Conservation (phyloP, 306 rosid species). For the Rubus parviflorus region DNA sequence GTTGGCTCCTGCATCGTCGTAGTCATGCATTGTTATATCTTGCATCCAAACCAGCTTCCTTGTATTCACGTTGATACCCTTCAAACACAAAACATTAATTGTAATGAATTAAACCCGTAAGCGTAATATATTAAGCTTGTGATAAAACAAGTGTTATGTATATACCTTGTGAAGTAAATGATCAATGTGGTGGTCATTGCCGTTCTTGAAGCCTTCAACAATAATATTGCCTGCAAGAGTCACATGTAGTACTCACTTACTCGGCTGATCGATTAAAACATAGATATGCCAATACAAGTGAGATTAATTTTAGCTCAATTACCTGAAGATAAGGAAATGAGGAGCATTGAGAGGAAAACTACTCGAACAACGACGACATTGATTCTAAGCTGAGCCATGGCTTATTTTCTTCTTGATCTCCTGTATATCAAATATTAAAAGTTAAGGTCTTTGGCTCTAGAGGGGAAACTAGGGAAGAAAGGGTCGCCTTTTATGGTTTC, state of each 20-base stretch:
- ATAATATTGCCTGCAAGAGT: conserved; percentile 38
- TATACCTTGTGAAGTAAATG: conserved; percentile 50
- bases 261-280: neutral
- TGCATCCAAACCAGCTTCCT: conserved; percentile 51
- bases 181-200: conserved; percentile 30
- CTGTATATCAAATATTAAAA: neutral
- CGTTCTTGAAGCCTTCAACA: conserved; percentile 54
- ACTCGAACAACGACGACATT: conserved; percentile 33
- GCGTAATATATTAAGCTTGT: neutral
- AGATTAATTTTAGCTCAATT: neutral
- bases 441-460: conserved; percentile 31
- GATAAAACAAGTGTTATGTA: neutral
- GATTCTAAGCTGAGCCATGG: conserved; percentile 51
- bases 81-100: conserved; percentile 23
- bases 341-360: conserved; percentile 41
- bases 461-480: conserved; percentile 17
- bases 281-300: neutral
- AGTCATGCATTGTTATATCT: conserved; percentile 49
- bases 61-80: conserved; percentile 38
- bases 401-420: conserved; percentile 12
- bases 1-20: conserved; percentile 65
- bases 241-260: neutral
- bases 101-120: neutral
- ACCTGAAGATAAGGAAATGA: conserved; percentile 61
- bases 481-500: conserved; percentile 29